Evolutionary conservation across 768 basidiomycete species (phyloP), one percentile per base, ranked within the genome.

Genomic region (Strobilomyces dryophilus): DNA sequence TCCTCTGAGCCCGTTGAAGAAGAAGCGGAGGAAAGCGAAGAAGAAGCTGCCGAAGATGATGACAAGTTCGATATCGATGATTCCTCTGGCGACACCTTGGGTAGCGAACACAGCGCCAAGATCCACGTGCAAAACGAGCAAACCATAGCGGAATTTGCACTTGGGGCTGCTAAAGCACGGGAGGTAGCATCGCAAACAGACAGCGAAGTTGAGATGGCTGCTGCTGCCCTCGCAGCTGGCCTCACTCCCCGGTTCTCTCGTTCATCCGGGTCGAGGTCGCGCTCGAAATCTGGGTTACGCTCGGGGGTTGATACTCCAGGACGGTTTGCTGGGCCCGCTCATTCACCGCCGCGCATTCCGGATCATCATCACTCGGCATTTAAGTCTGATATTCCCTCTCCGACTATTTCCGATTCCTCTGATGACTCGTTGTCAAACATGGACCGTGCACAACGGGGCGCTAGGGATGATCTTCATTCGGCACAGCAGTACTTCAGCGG

Each of bases 11-110:
- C 49, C 55, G 57, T 60, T 4, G 72, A 76, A 37, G 76, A 75
- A 31, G 82, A 81, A 49, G 75, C 74, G 17, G 73, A 73, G 44
- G 74, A 70, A 26, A 51, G 42, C 20, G 57, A 65, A 1, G 63
- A 56, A 12, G 81, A 81, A 40, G 76, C 78, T 20, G 77, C 57
- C 3, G 77, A 83, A 7, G 84, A 85, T 26, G 84, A 90, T 35
- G 89, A 92, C 65, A 81, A 80, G 61, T 98, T 85, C 70, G 97
- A 99, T 68, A 98, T 98, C 48, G 90, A 97, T 61, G 95, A 98
- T 71, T 87, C 87, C 18, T 85, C 87, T 5, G 76, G 79, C 3
- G 84, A 85, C 46, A 75, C 77, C 18, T 71, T 69, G 10, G 49
- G 21, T 2, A 45, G 29, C 26, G 49, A 57, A 27, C 56, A 51